A percentile compares a stretch with the other conserved stretches of the same genome.
Conservation (phyloP, 2,329 filamentous ascomycete species). For the Chaetoscypha palmicola region DNA sequence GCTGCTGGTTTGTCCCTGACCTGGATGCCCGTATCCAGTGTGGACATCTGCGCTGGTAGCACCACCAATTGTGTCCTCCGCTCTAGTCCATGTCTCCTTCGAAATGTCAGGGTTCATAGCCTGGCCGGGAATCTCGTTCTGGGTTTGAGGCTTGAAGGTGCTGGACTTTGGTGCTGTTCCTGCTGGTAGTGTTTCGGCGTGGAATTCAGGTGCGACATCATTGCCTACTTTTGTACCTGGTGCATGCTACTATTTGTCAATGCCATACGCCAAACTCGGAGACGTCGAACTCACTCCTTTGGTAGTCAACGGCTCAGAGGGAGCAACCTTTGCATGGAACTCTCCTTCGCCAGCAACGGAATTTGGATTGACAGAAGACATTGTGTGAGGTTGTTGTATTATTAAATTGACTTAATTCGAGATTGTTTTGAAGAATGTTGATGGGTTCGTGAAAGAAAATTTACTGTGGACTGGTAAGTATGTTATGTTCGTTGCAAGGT, state of each 20-base stretch:
- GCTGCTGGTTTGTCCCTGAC: slow-evolving; percentile 36
- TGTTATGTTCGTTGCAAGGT: too few species aligned
- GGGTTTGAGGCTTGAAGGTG: slow-evolving; percentile 36
- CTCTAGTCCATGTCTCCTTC: slow-evolving; percentile 24
- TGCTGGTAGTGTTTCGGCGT: slow-evolving; percentile 50
- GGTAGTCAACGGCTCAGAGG: slow-evolving; percentile 45
- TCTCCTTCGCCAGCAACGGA: slow-evolving; percentile 49
- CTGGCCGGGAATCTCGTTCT: slow-evolving; percentile 33
- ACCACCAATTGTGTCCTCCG: slow-evolving; percentile 36
- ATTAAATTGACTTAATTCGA: too few species aligned
- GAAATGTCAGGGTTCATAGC: slow-evolving; percentile 29
- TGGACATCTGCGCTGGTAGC: slow-evolving; percentile 41
- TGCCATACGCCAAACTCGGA: neutral
- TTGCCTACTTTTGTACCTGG: slow-evolving; percentile 54
- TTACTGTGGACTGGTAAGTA: too few species aligned
- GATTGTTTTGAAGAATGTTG: too few species aligned
- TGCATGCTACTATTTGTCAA: slow-evolving; percentile 46
- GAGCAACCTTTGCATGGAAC: slow-evolving; percentile 45
- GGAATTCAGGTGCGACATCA: slow-evolving; percentile 55
- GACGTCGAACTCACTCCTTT: neutral
- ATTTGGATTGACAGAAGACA: slow-evolving; percentile 32
- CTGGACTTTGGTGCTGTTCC: slow-evolving; percentile 47
- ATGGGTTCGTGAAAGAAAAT: too few species aligned
- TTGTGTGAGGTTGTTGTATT: too few species aligned
- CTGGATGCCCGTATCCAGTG: slow-evolving; percentile 38